Conservation (phyloP, 1,139 yeast species). For the Pichia sp. region DNA sequence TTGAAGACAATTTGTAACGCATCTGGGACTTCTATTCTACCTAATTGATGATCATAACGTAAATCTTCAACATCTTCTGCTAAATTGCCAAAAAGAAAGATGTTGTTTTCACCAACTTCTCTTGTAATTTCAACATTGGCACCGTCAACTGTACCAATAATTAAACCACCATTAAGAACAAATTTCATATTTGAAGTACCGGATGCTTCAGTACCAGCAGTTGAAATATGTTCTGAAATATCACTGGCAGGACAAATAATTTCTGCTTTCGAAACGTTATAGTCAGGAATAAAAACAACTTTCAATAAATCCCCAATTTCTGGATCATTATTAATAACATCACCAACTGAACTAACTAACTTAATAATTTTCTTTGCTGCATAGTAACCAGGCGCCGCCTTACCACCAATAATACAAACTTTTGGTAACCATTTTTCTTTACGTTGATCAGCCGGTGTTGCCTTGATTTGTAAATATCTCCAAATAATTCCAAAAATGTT, state of each 20-base stretch:
- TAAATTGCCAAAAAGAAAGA: slow-evolving; percentile 84
- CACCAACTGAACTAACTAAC: slow-evolving; percentile 73
- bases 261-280: slow-evolving; percentile 91
- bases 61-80: slow-evolving; percentile 85
- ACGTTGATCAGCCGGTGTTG: slow-evolving; percentile 61
- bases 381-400: slow-evolving; percentile 95
- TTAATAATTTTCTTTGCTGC: slow-evolving; percentile 90
- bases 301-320: slow-evolving; percentile 72
- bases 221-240: slow-evolving; percentile 89
- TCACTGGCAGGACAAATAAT: slow-evolving; percentile 87
- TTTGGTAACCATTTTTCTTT: slow-evolving; percentile 60
- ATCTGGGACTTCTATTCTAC: slow-evolving; percentile 47
- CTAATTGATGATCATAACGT: slow-evolving; percentile 66
- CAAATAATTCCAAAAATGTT: slow-evolving; percentile 84
- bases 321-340: slow-evolving; percentile 70
- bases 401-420: slow-evolving; percentile 85
- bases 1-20: slow-evolving; percentile 55
- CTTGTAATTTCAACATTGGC: slow-evolving; percentile 94
- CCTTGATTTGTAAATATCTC: slow-evolving; percentile 73
- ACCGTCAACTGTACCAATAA: slow-evolving; percentile 94
- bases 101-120: slow-evolving; percentile 85
- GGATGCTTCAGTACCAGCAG: slow-evolving; percentile 96
- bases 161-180: slow-evolving; percentile 87
- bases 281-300: slow-evolving; percentile 85
- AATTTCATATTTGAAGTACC: slow-evolving; percentile 97